phyloP scores from a whole-genome alignment of 1,284 basidiomycete species.

The Uromyces viciae-fabae region DNA sequence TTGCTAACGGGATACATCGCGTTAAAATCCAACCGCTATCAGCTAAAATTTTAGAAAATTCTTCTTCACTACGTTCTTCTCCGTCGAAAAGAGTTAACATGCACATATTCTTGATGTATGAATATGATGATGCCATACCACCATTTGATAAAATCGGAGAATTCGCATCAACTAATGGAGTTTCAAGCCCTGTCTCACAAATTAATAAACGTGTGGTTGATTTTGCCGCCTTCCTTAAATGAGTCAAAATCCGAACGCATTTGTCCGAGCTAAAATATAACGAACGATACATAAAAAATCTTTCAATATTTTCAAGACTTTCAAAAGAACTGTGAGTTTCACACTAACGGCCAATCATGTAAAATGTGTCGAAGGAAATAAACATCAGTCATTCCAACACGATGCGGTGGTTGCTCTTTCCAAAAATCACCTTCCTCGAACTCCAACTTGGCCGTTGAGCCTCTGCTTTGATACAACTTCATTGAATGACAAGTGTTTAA shows the following conservation, averaged over 20 bases:
- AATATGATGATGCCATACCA: neutral
- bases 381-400: neutral
- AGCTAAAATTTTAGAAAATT: neutral
- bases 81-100: constrained; percentile 3
- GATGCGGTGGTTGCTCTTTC: constrained; percentile 8
- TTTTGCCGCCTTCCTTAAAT: neutral
- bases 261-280: neutral
- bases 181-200: neutral
- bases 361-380: constrained; percentile 25
- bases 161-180: neutral
- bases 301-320: neutral
- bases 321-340: neutral
- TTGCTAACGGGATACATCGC: neutral
- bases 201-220: constrained; percentile 1
- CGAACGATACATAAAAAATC: neutral
- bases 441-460: constrained; percentile 13
- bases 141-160: neutral
- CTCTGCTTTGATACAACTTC: neutral
- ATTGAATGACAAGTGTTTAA: neutral
- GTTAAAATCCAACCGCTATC: neutral
- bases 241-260: constrained; percentile 8
- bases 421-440: constrained; percentile 7
- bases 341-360: constrained; percentile 24
- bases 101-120: neutral
- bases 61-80: neutral